Evolutionary conservation across 495 filamentous ascomycete genomes (phyloP), one percentile per base, ranked within the genome.

Genomic region (Terfezia claveryi): DNA sequence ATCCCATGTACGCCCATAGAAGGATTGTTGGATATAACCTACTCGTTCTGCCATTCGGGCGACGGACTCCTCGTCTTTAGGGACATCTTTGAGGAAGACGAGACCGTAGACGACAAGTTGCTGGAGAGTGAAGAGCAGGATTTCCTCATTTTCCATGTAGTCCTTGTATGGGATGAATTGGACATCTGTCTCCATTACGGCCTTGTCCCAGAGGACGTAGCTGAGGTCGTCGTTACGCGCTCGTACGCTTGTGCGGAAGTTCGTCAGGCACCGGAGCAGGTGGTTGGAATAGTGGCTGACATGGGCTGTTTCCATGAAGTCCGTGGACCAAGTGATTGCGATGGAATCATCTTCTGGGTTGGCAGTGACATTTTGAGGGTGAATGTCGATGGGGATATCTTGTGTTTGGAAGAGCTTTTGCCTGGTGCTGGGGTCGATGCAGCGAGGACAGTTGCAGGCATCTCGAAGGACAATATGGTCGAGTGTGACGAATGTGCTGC

Each of bases 1-100:
- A 68, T 94, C 85, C 83, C 85, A 94, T 1, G 86, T 94, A 49
- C 68, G 66, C 37, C 89, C 89, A 68, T 94, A 94, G 64, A 96
- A 91, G 14, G 86, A 83, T 58, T 83, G 77, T 54, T 84, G 79
- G 10, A 94, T 61, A 0, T 74, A 73, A 0, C 87, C 87, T 55
- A 94, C 83, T 36, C 79, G 73, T 8, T 69, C 70, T 2, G 78
- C 83, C 49, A 96, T 77, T 41, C 70, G 68, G 55, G 76, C 73
- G 8, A 93, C 81, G 49, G 79, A 71, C 23, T 69, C 67, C 27
- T 74, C 68, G 32, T 80, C 79, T 2, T 71, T 64, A 0, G 87
- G 86, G 23, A 91, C 80, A 46, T 75, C 72, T 46, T 74, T 76
- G 5, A 95, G 61, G 64, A 92, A 84, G 20, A 93, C 61, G 0